Base-by-base conservation (phyloP, 768 basidiomycete species). In the Fomitopsis serialis region DNA sequence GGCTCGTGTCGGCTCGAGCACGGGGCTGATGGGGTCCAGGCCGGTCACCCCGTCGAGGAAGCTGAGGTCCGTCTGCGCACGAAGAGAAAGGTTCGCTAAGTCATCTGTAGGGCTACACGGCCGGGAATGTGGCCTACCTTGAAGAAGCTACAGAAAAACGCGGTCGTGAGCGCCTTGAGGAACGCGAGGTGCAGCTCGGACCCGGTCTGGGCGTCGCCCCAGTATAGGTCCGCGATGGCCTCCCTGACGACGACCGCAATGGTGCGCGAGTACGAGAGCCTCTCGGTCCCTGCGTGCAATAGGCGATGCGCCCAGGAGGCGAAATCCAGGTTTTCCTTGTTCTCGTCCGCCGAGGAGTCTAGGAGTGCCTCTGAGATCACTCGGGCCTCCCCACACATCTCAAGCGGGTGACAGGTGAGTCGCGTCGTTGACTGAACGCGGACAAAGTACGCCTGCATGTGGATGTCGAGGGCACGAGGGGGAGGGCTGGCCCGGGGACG, bases 381-480 rank as follows among this genome's bases (percentile, higher is more conserved):
- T 8, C 37, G 24, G 5, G 54, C 37, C 34, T 42, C 40, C 8
- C 13, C 40, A 36, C 19, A 35, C 3, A 54, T 42, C 23, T 40
- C 47, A 25, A 5, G 32, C 11, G 54, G 54, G 48, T 54, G 37
- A 42, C 47, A 49, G 13, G 54, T 54, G 25, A 17, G n/a, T 37
- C 25, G 19, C n/a, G 48, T 35, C 3, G 21, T 25, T 10, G 23
- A 42, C 32, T 54, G 46, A 48, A 54, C 50, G 15, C 27, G 22
- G 32, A 42, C 29, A 48, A 54, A 50, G 37, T 54, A 50, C 4
- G 37, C 36, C 40, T 54, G 48, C 29, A 54, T 34, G 22, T 24
- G 36, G 23, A 48, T 21, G 17, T 52, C 48, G 19, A 49, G 48
- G 25, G 48, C 2, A 49, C 9, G 25, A 49, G 15, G 2, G 27